Conservation (phyloP, 441 rosid species). For the Rhodomyrtus psidioides region DNA sequence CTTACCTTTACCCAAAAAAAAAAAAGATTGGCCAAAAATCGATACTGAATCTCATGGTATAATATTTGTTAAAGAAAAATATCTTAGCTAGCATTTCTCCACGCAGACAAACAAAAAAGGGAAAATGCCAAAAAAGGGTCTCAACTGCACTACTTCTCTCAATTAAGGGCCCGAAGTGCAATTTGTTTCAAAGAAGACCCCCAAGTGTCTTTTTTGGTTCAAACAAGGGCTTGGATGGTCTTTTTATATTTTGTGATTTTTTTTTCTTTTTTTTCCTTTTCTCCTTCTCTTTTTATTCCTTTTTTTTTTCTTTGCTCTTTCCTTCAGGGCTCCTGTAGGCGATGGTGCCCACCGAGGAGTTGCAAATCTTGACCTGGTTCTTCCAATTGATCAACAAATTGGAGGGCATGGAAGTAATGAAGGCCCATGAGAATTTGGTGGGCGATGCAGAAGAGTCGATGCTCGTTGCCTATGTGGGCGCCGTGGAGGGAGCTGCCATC, state of each 20-base stretch:
- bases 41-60: neutral
- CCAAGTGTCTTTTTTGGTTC: too few relatives aligned
- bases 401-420: conserved; percentile 19
- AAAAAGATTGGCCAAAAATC: neutral
- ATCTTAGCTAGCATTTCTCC: neutral
- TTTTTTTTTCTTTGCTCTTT: too few relatives aligned
- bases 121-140: too few relatives aligned
- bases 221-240: too few relatives aligned
- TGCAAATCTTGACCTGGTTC: conserved; percentile 69
- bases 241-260: too few relatives aligned
- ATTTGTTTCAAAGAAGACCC: too few relatives aligned
- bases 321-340: conserved; percentile 98
- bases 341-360: conserved; percentile 87
- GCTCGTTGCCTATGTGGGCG: neutral
- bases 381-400: conserved; percentile 59
- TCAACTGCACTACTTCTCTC: too few relatives aligned
- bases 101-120: too few relatives aligned
- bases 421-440: neutral
- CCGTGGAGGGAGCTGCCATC: neutral
- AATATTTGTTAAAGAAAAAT: neutral
- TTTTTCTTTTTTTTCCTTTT: too few relatives aligned
- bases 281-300: too few relatives aligned
- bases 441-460: neutral
- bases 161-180: too few relatives aligned
- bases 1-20: too few relatives aligned